phyloP scores from a whole-genome alignment of 192 early-diverging fungal genomes.

The Backusella sp. region DNA sequence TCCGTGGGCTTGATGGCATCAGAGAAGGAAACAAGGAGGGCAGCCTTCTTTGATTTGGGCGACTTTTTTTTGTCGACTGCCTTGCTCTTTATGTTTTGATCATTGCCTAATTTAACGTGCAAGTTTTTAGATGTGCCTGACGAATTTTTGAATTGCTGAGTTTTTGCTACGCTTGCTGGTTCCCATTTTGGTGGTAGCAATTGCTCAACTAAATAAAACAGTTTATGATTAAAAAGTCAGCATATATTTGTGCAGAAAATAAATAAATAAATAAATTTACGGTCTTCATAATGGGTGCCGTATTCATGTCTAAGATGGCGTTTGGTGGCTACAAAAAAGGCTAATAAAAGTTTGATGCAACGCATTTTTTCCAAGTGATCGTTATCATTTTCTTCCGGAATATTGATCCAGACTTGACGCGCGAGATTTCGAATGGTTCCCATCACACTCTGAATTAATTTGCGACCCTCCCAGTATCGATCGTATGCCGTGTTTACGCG shows the following conservation, averaged over 20 bases:
- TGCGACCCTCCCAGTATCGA: constrained; percentile 76
- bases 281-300: constrained; percentile 54
- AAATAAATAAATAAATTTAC: constrained; percentile 21
- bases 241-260: not conserved
- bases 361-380: constrained; percentile 55
- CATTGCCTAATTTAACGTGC: not conserved
- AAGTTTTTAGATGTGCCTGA: not conserved
- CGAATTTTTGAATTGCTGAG: not conserved
- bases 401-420: constrained; percentile 66
- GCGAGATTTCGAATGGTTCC: constrained; percentile 69
- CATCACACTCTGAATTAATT: constrained; percentile 58
- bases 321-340: constrained; percentile 55
- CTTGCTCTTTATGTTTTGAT: not conserved
- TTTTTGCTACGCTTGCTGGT: constrained; percentile 14
- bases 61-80: not conserved
- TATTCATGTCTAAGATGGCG: constrained; percentile 66
- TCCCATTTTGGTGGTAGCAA: constrained; percentile 26
- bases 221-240: not conserved
- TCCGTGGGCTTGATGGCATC: constrained; percentile 11
- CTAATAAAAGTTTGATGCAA: constrained; percentile 51
- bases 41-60: not conserved
- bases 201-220: constrained; percentile 21
- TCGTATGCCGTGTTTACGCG: constrained; percentile 79
- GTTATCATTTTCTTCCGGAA: constrained; percentile 42
- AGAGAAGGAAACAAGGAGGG: constrained; percentile 15